These are phyloP conservation scores for Angomonas desouzai DNA, from an alignment of 208 protist genomes.

Conservation along the genomic window DNA sequence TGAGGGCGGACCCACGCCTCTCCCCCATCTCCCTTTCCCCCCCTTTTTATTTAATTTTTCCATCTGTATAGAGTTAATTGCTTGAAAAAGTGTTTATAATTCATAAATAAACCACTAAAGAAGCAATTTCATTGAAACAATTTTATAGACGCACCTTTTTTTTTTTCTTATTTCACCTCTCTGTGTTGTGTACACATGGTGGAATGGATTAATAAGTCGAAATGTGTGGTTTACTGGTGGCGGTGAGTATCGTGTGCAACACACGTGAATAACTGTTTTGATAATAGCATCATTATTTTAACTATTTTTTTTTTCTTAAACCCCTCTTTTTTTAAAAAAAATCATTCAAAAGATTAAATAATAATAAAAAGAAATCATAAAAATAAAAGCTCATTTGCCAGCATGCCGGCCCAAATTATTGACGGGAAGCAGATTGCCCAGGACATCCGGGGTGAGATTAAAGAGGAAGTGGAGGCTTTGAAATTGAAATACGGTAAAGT, in stretches of 20 bases:
- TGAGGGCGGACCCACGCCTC: too few relatives aligned
- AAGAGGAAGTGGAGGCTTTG: slow-evolving; percentile 42
- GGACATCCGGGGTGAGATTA: slow-evolving; percentile 61
- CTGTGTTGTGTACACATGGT: neutral
- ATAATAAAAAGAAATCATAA: too few relatives aligned
- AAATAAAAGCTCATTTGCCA: neutral
- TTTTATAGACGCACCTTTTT: neutral
- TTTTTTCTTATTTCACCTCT: neutral
- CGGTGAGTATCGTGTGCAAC: neutral
- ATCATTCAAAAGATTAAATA: neutral
- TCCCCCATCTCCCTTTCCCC: neutral
- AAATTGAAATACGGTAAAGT: slow-evolving; percentile 34
- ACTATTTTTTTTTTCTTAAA: slow-evolving; percentile 5
- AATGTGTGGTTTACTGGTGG: too few relatives aligned
- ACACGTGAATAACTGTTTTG: neutral
- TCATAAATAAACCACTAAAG: neutral
- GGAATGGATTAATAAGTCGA: neutral
- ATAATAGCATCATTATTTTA: slow-evolving; percentile 2
- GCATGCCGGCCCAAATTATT: slow-evolving; percentile 79
- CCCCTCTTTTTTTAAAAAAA: neutral
- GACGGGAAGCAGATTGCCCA: slow-evolving; percentile 85
- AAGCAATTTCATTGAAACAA: too few relatives aligned
- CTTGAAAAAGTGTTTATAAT: neutral
- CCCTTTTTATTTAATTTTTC: neutral
- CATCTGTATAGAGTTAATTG: neutral